phyloP scores from a whole-genome alignment of 164 flowering plant species.

The Piper longum region DNA sequence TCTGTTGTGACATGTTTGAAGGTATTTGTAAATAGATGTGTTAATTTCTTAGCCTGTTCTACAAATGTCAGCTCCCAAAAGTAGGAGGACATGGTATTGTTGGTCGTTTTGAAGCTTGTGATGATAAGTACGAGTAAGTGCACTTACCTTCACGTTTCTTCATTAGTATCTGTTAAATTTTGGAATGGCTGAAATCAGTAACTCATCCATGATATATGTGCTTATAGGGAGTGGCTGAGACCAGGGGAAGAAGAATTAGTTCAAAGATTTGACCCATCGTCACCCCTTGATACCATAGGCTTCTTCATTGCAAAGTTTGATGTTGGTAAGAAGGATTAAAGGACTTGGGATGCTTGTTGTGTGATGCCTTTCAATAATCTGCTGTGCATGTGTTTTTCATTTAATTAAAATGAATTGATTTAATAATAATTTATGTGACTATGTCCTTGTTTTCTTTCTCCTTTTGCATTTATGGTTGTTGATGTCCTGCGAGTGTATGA shows the following conservation, averaged over 20 bases:
- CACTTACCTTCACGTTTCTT: background rate
- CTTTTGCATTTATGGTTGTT: no score
- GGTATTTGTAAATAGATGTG: background rate
- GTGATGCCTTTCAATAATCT: no score
- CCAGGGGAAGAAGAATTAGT: constrained; percentile 88
- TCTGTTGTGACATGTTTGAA: no score
- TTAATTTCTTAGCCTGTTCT: background rate
- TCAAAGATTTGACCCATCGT: constrained; percentile 92
- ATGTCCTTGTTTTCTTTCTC: no score
- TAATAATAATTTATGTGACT: no score
- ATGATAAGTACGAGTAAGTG: constrained; percentile 64
- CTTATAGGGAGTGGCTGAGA: constrained; percentile 71
- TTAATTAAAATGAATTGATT: no score
- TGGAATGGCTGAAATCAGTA: no score
- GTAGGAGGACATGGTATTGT: constrained; percentile 94
- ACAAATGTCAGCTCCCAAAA: constrained; percentile 44
- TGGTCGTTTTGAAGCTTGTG: constrained; percentile 44
- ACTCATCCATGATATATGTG: background rate
- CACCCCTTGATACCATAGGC: constrained; percentile 81
- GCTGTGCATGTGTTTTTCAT: no score
- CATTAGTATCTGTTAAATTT: background rate
- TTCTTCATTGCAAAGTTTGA: constrained; percentile 89
- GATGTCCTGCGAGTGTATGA: no score
- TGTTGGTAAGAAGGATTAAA: constrained; percentile 53
- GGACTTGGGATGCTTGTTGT: background rate